Conservation (phyloP, 768 basidiomycete genomes). For the Paxillus rubicundulus region DNA sequence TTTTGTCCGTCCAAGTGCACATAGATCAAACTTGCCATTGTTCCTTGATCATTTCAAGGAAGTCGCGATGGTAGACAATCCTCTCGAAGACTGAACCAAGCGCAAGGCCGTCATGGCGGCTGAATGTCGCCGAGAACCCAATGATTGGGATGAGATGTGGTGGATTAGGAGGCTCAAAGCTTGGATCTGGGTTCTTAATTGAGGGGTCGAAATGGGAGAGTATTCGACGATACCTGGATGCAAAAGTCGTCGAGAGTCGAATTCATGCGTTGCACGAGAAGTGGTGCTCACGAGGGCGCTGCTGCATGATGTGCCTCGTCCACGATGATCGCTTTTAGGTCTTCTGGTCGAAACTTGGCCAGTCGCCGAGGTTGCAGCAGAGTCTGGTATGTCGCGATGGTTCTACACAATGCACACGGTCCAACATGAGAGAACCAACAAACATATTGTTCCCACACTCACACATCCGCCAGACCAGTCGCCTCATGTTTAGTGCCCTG, state of each 20-base stretch:
- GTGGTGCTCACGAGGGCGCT: constrained; percentile 74
- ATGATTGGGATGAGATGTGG: constrained; percentile 71
- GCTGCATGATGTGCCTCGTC: constrained; percentile 97
- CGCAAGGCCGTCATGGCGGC: constrained; percentile 86
- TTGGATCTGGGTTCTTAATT: constrained; percentile 53
- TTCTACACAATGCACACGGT: constrained; percentile 40
- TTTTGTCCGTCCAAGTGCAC: neutral
- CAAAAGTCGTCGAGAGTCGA: constrained; percentile 5
- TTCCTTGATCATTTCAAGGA: constrained; percentile 89
- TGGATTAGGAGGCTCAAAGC: constrained; percentile 36
- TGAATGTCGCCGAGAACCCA: constrained; percentile 95
- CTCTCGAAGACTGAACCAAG: constrained; percentile 85
- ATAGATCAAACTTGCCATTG: constrained; percentile 56
- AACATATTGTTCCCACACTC: constrained; percentile 9
- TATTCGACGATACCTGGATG: constrained; percentile 72
- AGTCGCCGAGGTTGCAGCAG: constrained; percentile 61
- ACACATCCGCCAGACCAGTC: constrained; percentile 84
- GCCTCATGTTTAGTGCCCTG: constrained; percentile 77
- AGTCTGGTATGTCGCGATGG: constrained; percentile 89
- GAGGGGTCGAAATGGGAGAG: constrained; percentile 77
- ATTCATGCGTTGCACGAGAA: neutral
- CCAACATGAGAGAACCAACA: neutral
- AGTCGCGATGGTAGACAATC: constrained; percentile 91
- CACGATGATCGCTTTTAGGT: constrained; percentile 74
- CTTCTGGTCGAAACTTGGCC: constrained; percentile 68